phyloP scores from a whole-genome alignment of 192 early-diverging fungal species.

The Coemansia guatemalensis region DNA sequence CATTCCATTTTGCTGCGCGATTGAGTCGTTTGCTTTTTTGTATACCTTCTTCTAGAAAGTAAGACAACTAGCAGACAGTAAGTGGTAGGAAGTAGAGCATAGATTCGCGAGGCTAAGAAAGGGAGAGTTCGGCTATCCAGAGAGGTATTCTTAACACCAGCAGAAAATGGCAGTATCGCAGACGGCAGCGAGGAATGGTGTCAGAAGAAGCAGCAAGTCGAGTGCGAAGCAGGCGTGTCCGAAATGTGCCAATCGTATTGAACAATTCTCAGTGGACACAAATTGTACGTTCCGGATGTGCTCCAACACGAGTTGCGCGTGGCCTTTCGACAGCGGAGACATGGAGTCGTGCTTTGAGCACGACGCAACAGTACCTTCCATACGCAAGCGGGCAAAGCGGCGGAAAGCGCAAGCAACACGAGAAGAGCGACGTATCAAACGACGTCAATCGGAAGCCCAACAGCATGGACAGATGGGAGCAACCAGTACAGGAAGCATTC shows the following conservation, averaged over 20 bases:
- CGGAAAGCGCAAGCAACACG: conserved; percentile 23
- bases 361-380: conserved; percentile 38
- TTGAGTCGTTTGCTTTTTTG: neutral
- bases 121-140: too few relatives aligned
- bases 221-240: conserved; percentile 17
- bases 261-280: conserved; percentile 41
- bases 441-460: conserved; percentile 7
- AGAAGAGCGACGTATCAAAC: conserved; percentile 24
- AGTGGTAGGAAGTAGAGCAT: neutral
- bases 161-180: conserved; percentile 1
- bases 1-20: too few relatives aligned
- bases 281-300: conserved; percentile 50
- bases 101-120: too few relatives aligned
- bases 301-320: conserved; percentile 36
- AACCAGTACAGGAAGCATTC: too few relatives aligned
- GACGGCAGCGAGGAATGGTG: neutral
- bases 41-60: neutral
- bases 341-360: conserved; percentile 42
- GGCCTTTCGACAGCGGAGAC: conserved; percentile 37
- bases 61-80: neutral
- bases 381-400: conserved; percentile 42
- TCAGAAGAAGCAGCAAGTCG: conserved; percentile 1
- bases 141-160: neutral
- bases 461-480: neutral
- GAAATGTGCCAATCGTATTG: conserved; percentile 29